phyloP scores from a whole-genome alignment of 768 basidiomycete genomes.

The Calocybe cyanea region DNA sequence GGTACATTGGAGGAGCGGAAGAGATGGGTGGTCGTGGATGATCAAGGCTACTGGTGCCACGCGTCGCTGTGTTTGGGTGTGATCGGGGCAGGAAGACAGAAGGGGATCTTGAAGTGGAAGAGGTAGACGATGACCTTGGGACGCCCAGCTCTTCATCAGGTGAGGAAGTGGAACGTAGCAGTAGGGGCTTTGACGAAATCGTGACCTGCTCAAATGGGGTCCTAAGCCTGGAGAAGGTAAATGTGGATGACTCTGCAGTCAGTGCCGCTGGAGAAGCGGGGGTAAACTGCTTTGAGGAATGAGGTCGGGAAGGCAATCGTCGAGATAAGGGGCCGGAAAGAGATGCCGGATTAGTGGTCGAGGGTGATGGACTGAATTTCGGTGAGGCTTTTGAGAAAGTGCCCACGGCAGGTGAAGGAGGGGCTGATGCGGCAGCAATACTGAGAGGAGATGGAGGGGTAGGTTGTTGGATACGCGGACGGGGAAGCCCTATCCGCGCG shows the following conservation, averaged over 20 bases:
- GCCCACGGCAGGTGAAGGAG: constrained; percentile 7
- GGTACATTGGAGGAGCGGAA: constrained; percentile 2
- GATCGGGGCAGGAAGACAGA: constrained; percentile 4
- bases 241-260: neutral
- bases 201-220: constrained; percentile 5
- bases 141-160: neutral
- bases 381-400: constrained; percentile 1
- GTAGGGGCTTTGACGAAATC: neutral
- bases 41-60: constrained; percentile 12
- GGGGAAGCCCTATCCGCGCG: neutral
- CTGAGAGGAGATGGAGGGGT: constrained; percentile 12
- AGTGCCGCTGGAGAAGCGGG: neutral
- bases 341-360: no score
- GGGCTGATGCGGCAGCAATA: constrained; percentile 4
- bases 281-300: constrained; percentile 1
- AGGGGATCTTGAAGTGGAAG: constrained; percentile 10
- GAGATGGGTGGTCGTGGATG: constrained; percentile 7
- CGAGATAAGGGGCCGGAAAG: constrained; percentile 12
- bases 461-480: neutral
- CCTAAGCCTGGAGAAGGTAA: constrained; percentile 8
- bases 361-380: constrained; percentile 3
- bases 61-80: constrained; percentile 9
- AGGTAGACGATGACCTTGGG: neutral
- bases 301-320: constrained; percentile 4
- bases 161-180: constrained; percentile 2